phyloP scores from a whole-genome alignment of 129 eudicot genomes.

The Centrapalus pauciflorus region DNA sequence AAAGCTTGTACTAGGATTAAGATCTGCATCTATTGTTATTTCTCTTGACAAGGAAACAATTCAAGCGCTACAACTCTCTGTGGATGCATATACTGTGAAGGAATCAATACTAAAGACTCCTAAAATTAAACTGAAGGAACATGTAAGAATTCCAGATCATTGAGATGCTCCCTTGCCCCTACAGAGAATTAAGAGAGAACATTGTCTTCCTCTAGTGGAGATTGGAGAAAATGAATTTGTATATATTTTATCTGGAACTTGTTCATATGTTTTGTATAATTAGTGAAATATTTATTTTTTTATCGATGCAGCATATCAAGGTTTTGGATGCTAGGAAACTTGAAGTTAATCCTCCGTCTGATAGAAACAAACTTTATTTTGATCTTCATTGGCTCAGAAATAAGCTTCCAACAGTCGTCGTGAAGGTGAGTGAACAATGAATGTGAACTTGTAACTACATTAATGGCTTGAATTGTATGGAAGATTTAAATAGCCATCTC shows the following conservation, averaged over 20 bases:
- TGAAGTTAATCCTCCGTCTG: constrained; percentile 46
- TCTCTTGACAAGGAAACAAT: constrained; percentile 70
- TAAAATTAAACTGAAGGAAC: constrained; percentile 59
- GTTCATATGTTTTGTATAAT: not conserved
- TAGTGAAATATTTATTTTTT: constrained; percentile 14
- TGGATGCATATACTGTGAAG: constrained; percentile 66
- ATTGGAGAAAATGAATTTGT: constrained; percentile 15
- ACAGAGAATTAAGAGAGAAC: no score
- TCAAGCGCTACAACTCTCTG: constrained; percentile 45
- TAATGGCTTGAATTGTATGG: not conserved
- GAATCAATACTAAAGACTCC: constrained; percentile 56
- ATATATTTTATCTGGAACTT: not conserved
- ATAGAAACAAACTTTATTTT: constrained; percentile 58
- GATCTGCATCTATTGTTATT: constrained; percentile 55
- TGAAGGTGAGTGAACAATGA: constrained; percentile 47
- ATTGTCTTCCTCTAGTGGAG: constrained; percentile 13
- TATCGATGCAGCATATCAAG: constrained; percentile 50
- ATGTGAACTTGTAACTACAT: not conserved
- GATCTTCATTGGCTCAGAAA: constrained; percentile 60
- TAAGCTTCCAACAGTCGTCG: constrained; percentile 71
- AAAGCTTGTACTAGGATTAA: constrained; percentile 57
- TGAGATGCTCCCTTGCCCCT: no score
- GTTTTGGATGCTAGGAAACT: constrained; percentile 63
- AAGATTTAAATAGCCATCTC: not conserved
- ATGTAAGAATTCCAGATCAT: constrained; percentile 36